These are phyloP conservation scores for Protomyces lactucae-debilis DNA, from an alignment of 1,139 yeast species.

Conservation along the genomic window DNA sequence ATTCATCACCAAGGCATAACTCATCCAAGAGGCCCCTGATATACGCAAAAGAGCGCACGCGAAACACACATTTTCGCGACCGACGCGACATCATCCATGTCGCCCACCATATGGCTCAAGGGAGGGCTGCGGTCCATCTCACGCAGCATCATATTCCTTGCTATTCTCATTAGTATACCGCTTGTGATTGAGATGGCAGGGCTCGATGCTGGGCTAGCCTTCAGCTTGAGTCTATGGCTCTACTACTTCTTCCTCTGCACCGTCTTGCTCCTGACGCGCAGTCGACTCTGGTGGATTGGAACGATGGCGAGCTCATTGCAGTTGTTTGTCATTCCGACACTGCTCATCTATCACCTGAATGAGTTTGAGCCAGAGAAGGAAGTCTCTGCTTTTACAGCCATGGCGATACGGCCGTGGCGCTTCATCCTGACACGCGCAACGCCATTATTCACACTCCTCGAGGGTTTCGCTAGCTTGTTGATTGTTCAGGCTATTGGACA, in stretches of 20 bases:
- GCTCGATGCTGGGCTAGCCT: neutral
- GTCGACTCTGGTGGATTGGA: neutral
- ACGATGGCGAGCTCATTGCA: neutral
- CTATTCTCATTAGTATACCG: neutral
- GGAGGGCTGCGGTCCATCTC: neutral
- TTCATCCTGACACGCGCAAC: conserved; percentile 56
- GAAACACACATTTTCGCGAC: too few relatives aligned
- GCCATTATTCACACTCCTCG: conserved; percentile 78
- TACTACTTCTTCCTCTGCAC: neutral
- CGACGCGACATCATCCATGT: too few relatives aligned
- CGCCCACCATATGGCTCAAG: neutral
- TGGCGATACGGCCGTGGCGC: neutral
- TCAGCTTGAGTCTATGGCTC: neutral
- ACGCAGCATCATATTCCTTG: neutral
- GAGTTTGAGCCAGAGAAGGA: neutral
- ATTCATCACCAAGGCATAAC: too few relatives aligned
- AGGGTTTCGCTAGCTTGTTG: conserved; percentile 85
- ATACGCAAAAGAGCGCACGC: too few relatives aligned
- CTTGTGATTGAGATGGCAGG: neutral
- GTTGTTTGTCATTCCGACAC: neutral
- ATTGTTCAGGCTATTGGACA: conserved; percentile 90
- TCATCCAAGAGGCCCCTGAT: too few relatives aligned
- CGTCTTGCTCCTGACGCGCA: neutral
- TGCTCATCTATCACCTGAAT: neutral
- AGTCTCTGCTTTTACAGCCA: neutral